Evolutionary conservation across 2,329 filamentous ascomycete genomes (phyloP).

Genomic region (Stagonosporopsis cucurbitacearum): DNA sequence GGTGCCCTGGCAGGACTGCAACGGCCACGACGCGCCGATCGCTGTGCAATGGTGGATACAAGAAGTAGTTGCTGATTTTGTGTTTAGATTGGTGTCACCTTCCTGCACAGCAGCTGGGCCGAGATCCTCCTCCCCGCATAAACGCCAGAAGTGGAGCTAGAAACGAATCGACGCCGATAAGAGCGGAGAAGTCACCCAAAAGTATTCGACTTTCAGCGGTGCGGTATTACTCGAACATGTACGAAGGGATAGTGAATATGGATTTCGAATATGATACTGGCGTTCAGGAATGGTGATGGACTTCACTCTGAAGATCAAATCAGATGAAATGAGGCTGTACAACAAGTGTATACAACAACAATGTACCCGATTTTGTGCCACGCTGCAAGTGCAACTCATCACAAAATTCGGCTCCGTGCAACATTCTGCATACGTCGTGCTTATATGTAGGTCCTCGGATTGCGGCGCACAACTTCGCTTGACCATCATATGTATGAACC

Average conservation of each 20-base stretch:
- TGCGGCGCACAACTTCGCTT: neutral
- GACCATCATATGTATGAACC: neutral
- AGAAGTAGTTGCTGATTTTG: constrained; percentile 26
- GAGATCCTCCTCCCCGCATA: constrained; percentile 59
- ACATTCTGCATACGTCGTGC: neutral
- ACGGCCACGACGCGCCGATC: neutral
- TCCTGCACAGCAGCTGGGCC: constrained; percentile 60
- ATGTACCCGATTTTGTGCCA: constrained; percentile 13
- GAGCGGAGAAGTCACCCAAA: neutral
- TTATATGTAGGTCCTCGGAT: neutral
- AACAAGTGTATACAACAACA: constrained; percentile 23
- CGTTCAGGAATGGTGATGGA: constrained; percentile 23
- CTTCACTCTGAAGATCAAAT: too few species aligned
- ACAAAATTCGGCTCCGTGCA: neutral
- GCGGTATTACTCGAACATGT: neutral
- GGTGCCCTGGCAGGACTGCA: neutral
- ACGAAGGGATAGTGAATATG: constrained; percentile 1
- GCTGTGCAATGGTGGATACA: neutral
- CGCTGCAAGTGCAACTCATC: neutral
- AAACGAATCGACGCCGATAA: constrained; percentile 2
- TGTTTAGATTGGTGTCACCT: constrained; percentile 57
- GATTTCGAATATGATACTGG: constrained; percentile 19
- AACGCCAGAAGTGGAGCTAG: constrained; percentile 23
- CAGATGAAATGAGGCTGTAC: constrained; percentile 17
- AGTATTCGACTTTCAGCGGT: neutral